phyloP scores from a whole-genome alignment of 2,329 filamentous ascomycete species.

The Rhinocladiella similis region DNA sequence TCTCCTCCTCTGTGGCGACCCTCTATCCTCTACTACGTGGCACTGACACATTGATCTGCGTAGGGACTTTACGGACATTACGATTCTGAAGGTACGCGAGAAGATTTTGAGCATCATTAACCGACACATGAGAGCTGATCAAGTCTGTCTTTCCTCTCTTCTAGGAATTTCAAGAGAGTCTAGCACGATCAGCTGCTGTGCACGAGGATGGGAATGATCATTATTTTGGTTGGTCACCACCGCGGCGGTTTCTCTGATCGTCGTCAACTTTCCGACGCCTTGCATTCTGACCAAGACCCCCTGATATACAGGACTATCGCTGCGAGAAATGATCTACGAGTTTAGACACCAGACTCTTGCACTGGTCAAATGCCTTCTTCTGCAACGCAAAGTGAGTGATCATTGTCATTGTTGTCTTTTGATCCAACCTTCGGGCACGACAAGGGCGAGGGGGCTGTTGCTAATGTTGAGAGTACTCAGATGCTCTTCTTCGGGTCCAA shows the following conservation, averaged over 20 bases:
- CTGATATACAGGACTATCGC: slow-evolving; percentile 58
- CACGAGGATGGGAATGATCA: slow-evolving; percentile 77
- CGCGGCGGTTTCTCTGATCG: neutral
- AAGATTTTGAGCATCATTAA: neutral
- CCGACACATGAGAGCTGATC: neutral
- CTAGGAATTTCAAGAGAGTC: slow-evolving; percentile 83
- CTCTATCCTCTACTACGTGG: neutral
- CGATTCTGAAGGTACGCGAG: slow-evolving; percentile 69
- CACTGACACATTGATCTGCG: neutral
- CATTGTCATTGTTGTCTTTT: no score
- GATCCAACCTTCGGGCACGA: no score
- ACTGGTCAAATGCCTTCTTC: slow-evolving; percentile 85
- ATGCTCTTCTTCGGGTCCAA: slow-evolving; percentile 99
- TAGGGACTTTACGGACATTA: slow-evolving; percentile 82
- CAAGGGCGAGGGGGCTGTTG: no score
- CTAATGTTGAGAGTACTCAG: slow-evolving; percentile 45
- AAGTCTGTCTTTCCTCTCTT: neutral
- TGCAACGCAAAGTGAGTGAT: slow-evolving; percentile 81
- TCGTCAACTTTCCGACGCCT: no score
- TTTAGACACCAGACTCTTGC: slow-evolving; percentile 95
- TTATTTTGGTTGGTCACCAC: slow-evolving; percentile 68
- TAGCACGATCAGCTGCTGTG: slow-evolving; percentile 59
- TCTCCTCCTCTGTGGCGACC: neutral
- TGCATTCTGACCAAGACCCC: no score
- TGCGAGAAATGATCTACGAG: slow-evolving; percentile 88